Evolutionary conservation across 805 yeast genomes (phyloP), one percentile per base, ranked within the genome.

Genomic region (Yamadazyma tumulicola): DNA sequence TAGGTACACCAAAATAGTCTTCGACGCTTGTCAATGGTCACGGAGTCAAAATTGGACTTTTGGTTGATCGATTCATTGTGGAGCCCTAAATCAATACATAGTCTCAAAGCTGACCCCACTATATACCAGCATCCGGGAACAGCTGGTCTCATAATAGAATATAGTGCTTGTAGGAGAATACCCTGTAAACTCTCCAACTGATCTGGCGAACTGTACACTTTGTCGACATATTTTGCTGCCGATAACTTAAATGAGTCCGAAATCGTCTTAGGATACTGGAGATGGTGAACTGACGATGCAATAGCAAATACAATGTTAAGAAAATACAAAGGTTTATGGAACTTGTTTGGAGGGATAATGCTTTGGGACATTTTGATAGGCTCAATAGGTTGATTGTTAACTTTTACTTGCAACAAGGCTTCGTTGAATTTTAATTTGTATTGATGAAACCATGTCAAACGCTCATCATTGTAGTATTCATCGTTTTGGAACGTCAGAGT

Each of bases 51-150:
- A 25, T 59, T 42, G 34, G 59, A 61, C 17, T 35, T 42, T 32
- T 41, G 48, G 33, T 43, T 52, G 40, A 26, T 55, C n/a, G 19
- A 35, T 48, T 87, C 96, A 23, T 78, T 76, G 55, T 88, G 96
- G 6, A 88, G 64, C 1, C 95, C 96, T 40, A 88, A 57, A 56
- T 88, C 96, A 19, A 87, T 85, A 47, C 91, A 79, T 32, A 85
- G 57, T 41, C 96, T 69, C 32, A 86, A 57, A 0, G 91, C 88
- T 1, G 85, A 75, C 0, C 96, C 96, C 43, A 85, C 61, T 4
- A 84, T 77, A 53, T 85, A 85, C 97, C 97, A 88, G n/a, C 85
- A 86, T 3, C 95, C 93, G 0, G 96, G 95, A 10, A 76, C 75
- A 1, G 91, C 80, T 0, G 96, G 96, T 38, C 95, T 70, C 95